phyloP scores from a whole-genome alignment of 2,329 filamentous ascomycete species.

The Colletotrichum scovillei region DNA sequence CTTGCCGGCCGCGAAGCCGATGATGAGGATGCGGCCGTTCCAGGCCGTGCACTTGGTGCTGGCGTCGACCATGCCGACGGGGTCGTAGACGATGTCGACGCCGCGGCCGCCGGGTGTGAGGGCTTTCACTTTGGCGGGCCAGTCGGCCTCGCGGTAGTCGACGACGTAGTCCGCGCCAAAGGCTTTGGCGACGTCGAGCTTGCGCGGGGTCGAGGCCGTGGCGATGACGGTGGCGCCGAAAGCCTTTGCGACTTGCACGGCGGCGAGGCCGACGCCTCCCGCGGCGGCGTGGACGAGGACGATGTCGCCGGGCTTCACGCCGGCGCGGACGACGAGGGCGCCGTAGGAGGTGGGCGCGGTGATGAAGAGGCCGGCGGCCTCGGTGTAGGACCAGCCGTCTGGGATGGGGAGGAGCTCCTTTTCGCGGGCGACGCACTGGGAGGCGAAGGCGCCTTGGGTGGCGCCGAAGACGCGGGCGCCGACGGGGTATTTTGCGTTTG shows the following conservation, averaged over 20 bases:
- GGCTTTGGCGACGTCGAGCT: conserved; percentile 79
- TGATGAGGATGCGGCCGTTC: conserved; percentile 89
- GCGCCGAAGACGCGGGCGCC: conserved; percentile 91
- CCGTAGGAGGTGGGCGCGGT: conserved; percentile 93
- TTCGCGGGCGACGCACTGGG: conserved; percentile 76
- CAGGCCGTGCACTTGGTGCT: conserved; percentile 93
- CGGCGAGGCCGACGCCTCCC: conserved; percentile 89
- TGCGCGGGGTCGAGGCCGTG: conserved; percentile 84
- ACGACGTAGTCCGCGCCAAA: conserved; percentile 90
- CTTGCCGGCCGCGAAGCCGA: conserved; percentile 75
- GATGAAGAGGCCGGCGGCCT: conserved; percentile 90
- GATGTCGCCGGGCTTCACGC: conserved; percentile 82
- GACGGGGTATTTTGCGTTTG: conserved; percentile 73
- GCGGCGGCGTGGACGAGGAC: conserved; percentile 94
- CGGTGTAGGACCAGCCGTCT: conserved; percentile 82
- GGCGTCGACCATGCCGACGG: conserved; percentile 88
- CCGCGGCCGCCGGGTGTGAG: conserved; percentile 78
- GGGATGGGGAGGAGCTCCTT: conserved; percentile 78
- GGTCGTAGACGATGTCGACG: conserved; percentile 95
- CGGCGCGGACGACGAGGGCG: conserved; percentile 81
- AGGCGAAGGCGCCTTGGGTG: conserved; percentile 87
- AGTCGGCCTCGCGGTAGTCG: conserved; percentile 76
- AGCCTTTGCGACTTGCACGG: conserved; percentile 93
- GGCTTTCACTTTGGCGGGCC: conserved; percentile 78
- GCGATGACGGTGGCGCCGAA: conserved; percentile 93